Evolutionary conservation across 2,329 filamentous ascomycete genomes (phyloP), one percentile per base, ranked within the genome.

Genomic region (Akanthomyces muscarius): DNA sequence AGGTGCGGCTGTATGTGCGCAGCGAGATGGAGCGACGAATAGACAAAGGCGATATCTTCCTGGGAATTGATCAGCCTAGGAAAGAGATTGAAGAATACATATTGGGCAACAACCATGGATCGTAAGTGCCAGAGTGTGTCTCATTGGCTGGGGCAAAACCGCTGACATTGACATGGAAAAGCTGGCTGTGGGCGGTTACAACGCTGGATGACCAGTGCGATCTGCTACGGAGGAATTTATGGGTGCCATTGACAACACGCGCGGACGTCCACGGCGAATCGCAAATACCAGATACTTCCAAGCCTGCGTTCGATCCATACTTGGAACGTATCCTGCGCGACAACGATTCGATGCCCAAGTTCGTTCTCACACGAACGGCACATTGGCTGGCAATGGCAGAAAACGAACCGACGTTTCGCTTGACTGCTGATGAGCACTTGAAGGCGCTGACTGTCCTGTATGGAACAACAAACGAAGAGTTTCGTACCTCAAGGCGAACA

Each of bases 321-420:
- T n/a, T 61, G 48, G 50, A 53, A 41, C 58, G 58, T 13, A 61
- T 61, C 7, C n/a, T 61, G 16, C 47, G 18, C 33, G 50, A 61
- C 41, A 6, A 16, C 16, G 50, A 53, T n/a, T 16, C 58, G 4
- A 30, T 53, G 58, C 21, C 58, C 47, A 61, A 53, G 48, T 53
- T 61, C 4, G 47, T 61, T 14, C 58, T 61, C 45, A 61, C 14
- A 18, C 36, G 38, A n/a, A 47, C 48, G 3, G 47, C 58, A 4
- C 47, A 28, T 18, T 61, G 58, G 58, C 58, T 61, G 7, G 44
- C 42, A 13, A 50, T 53, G 4, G 11, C 58, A 11, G 36, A 61
- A 25, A 53, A 53, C 13, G 48, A 42, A 18, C 38, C 58, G 21
- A 45, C 13, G 6, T 47, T 61, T 18, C 23, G 25, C 14, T 36